Evolutionary conservation across 495 filamentous ascomycete species (phyloP).

Genomic region (Xylaria acuta): DNA sequence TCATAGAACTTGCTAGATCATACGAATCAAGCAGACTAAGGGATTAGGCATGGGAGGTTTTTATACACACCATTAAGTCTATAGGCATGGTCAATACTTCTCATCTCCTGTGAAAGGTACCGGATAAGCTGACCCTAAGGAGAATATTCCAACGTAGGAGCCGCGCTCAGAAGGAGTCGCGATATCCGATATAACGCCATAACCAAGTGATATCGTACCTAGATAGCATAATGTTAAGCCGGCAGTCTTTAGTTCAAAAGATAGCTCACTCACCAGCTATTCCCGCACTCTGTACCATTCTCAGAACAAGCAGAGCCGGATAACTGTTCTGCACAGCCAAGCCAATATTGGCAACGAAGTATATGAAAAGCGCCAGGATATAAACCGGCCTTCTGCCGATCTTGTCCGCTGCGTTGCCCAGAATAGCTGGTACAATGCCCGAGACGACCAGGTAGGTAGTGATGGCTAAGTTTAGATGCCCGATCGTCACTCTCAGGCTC

Average conservation of each 20-base stretch:
- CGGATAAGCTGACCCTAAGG: neutral
- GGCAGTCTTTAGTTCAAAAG: too few relatives aligned
- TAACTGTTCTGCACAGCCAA: constrained; percentile 1
- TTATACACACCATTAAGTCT: constrained; percentile 1
- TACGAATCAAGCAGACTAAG: too few relatives aligned
- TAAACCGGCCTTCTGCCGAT: neutral
- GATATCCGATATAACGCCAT: constrained; percentile 6
- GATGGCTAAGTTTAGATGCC: neutral
- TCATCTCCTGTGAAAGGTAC: neutral
- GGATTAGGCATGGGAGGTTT: too few relatives aligned
- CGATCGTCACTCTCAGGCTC: neutral
- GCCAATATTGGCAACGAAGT: neutral
- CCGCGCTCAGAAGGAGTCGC: constrained; percentile 6
- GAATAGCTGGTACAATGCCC: neutral
- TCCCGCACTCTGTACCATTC: constrained; percentile 3
- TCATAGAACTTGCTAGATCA: too few relatives aligned
- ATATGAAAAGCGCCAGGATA: neutral
- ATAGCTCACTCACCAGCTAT: neutral
- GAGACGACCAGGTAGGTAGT: neutral
- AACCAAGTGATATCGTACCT: constrained; percentile 6
- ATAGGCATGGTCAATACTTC: neutral
- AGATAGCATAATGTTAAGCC: neutral
- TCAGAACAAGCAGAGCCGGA: constrained; percentile 2
- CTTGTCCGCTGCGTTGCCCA: neutral
- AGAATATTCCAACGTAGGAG: constrained; percentile 4